Base-by-base conservation (phyloP, 176 grass and related monocot genomes). In the Phragmites australis region DNA sequence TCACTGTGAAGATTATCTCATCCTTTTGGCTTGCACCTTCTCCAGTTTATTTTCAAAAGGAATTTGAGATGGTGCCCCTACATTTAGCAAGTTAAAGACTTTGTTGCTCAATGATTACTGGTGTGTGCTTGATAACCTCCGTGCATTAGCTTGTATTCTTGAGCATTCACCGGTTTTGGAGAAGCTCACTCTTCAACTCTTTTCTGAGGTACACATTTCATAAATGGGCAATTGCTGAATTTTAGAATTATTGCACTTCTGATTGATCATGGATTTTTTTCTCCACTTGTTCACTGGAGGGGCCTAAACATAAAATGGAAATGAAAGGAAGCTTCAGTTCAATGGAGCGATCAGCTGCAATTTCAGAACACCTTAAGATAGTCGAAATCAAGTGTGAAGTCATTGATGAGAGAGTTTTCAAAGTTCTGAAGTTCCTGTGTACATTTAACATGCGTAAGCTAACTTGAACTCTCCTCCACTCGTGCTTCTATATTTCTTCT, bases 111-210 rank as follows among this genome's bases (percentile, higher is more conserved):
- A 68, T 11, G 49, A 65, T 2, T 45, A 74, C 48, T 76, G 72
- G 50, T 84, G 61, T 18, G 13, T 21, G 14, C 17, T 25, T 77
- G 6, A 21, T 39, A 72, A 84, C 42, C 45, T 77, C 3, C 16
- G 11, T 27, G 50, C 51, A 14, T 27, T 84, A 14, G 2, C 9
- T 27, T 68, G 64, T 51, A 77, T 84, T 46, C 72, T 84, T 23
- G 5, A 68, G 47, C 74, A 83, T 51, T 54, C 48, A 6, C 48
- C 71, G 8, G 39, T 66, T 76, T 7, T 84, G 37, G 82, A 76
- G 82, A 76, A 68, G 21, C 82, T 84, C 27, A 68, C 63, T 34
- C 72, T 84, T 65, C 51, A 76, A 45, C 26, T 77, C 5, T 55
- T 19, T 37, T 37, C 2, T 0, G 12, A 17, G 82, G 72, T 84